phyloP scores from a whole-genome alignment of 2,329 filamentous ascomycete genomes.

The Colletotrichum costaricense region DNA sequence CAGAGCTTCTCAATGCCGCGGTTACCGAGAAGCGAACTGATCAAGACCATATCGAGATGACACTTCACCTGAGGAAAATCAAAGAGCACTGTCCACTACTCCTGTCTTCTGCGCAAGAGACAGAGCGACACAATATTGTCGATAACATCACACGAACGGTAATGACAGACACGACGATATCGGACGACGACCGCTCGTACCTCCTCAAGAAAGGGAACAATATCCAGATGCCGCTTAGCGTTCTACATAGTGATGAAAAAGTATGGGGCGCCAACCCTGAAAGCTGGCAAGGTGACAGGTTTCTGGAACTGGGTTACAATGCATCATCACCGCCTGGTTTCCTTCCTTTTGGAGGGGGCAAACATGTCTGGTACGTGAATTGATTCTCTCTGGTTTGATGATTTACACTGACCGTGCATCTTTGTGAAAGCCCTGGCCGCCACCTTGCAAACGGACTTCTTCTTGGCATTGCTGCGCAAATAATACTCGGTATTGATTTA shows the following conservation, averaged over 20 bases:
- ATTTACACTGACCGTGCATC: background rate
- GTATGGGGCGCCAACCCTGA: background rate
- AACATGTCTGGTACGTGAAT: background rate
- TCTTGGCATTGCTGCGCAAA: background rate
- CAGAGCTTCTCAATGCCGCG: conserved; percentile 38
- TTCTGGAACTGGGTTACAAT: background rate
- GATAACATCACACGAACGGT: background rate
- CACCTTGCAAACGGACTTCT: background rate
- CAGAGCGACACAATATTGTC: conserved; percentile 44
- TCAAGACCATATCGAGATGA: conserved; percentile 9
- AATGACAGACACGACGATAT: background rate
- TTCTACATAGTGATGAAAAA: background rate
- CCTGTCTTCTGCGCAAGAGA: conserved; percentile 56
- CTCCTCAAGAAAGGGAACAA: background rate
- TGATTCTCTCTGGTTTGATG: no score
- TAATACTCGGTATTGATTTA: background rate
- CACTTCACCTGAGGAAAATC: conserved; percentile 50
- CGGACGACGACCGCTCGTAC: background rate
- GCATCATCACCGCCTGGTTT: background rate
- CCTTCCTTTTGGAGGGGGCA: background rate
- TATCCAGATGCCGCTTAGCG: background rate
- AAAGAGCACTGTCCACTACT: conserved; percentile 53
- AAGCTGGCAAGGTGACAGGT: background rate
- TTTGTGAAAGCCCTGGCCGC: background rate
- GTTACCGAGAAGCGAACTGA: conserved; percentile 4